Percentiles rank a stretch among this genome's conserved stretches.
These are phyloP conservation scores for Eutrema yunnanense DNA, from an alignment of 345 rosid species.

Conservation along the genomic window DNA sequence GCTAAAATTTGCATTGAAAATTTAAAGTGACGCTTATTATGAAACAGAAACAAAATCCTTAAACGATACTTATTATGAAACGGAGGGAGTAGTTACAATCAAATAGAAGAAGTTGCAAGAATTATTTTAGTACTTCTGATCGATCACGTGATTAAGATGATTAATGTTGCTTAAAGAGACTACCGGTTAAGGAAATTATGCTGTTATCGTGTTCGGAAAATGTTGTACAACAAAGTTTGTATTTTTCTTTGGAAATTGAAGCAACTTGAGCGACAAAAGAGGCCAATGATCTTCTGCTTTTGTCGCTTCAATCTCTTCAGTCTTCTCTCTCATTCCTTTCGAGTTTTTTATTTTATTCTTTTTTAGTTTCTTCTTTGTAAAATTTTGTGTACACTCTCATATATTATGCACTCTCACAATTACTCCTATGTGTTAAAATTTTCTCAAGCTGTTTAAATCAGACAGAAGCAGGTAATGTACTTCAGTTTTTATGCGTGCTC, in stretches of 20 bases:
- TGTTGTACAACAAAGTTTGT: conserved; percentile 11
- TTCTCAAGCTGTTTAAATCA: not conserved
- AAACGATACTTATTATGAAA: too few relatives aligned
- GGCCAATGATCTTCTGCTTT: not conserved
- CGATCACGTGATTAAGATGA: conserved; percentile 13
- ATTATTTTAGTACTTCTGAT: not conserved
- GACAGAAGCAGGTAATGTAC: not conserved
- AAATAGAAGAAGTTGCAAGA: not conserved
- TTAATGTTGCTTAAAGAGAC: conserved; percentile 7
- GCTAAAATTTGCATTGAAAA: too few relatives aligned
- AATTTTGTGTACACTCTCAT: not conserved
- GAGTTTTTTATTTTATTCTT: not conserved
- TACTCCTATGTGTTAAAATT: not conserved
- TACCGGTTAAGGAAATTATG: not conserved
- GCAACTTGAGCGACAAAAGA: not conserved
- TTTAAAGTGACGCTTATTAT: too few relatives aligned
- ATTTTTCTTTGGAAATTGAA: conserved; percentile 1
- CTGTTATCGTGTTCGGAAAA: conserved; percentile 1
- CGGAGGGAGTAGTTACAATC: too few relatives aligned
- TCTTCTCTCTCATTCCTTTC: not conserved
- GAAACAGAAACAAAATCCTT: too few relatives aligned
- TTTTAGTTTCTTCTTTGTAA: not conserved
- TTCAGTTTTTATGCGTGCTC: not conserved
- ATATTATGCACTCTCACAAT: not conserved
- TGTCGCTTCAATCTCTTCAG: not conserved